Conservation (phyloP, 805 yeast genomes). For the Barnettozyma sp. region DNA sequence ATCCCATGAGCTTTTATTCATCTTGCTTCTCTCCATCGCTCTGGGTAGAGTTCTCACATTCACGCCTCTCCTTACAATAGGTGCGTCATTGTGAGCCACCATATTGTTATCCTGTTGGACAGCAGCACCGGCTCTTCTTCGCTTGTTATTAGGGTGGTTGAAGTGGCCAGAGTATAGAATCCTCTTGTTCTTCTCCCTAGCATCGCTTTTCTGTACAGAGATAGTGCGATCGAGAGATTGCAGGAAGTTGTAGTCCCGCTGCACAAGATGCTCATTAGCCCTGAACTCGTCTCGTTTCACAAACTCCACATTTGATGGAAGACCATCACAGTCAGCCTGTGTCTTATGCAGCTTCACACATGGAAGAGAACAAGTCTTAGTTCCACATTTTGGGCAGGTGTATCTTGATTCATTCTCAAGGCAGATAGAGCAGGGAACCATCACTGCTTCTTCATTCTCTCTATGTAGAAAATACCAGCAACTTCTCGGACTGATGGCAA, state of each 20-base stretch:
- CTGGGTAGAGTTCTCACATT: slow-evolving; percentile 53
- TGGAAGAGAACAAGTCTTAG: slow-evolving; percentile 57
- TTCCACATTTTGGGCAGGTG: slow-evolving; percentile 72
- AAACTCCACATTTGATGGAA: slow-evolving; percentile 53
- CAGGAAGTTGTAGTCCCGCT: slow-evolving; percentile 79
- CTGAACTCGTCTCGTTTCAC: slow-evolving; percentile 41
- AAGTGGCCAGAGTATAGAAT: slow-evolving; percentile 24
- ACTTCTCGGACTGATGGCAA: no score
- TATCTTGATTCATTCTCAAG: slow-evolving; percentile 44
- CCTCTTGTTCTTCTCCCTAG: slow-evolving; percentile 37
- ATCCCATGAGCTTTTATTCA: slow-evolving; percentile 68
- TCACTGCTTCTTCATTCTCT: neutral
- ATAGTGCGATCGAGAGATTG: slow-evolving; percentile 52
- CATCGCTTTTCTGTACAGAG: slow-evolving; percentile 50
- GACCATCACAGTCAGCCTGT: slow-evolving; percentile 59
- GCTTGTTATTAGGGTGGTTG: slow-evolving; percentile 16
- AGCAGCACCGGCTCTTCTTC: slow-evolving; percentile 9
- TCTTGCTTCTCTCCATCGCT: slow-evolving; percentile 64
- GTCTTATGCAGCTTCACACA: slow-evolving; percentile 71
- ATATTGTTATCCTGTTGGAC: slow-evolving; percentile 8
- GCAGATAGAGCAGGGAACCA: slow-evolving; percentile 39
- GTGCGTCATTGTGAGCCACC: no score
- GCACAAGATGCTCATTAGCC: slow-evolving; percentile 36
- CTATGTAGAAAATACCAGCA: no score
- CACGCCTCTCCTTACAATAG: slow-evolving; percentile 56